A percentile compares a stretch with the other conserved stretches of the same genome.
Conservation (phyloP, 169 alveolate species). For the Plasmodium chabaudi region DNA sequence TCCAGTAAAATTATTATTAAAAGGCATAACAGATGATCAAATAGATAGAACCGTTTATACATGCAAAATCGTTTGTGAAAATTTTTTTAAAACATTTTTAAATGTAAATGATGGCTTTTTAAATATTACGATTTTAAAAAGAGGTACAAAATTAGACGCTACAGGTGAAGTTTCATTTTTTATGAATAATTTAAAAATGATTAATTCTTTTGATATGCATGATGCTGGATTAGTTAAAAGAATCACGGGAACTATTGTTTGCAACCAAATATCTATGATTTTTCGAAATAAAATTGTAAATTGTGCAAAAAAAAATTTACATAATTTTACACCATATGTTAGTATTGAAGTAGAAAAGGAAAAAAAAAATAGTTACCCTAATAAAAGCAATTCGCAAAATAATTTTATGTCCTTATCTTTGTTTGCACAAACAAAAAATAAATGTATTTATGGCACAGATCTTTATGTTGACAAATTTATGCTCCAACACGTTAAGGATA, state of each 20-base stretch:
- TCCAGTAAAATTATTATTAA: slow-evolving; percentile 66
- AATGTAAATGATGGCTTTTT: slow-evolving; percentile 53
- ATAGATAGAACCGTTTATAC: slow-evolving; percentile 66
- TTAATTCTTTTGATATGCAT: slow-evolving; percentile 54
- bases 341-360: slow-evolving; percentile 31
- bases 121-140: slow-evolving; percentile 57
- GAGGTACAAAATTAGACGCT: slow-evolving; percentile 43
- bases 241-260: slow-evolving; percentile 55
- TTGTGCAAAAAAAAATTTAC: slow-evolving; percentile 46
- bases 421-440: slow-evolving; percentile 73
- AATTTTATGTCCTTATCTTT: slow-evolving; percentile 64
- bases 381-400: slow-evolving; percentile 8
- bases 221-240: slow-evolving; percentile 64
- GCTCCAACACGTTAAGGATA: slow-evolving; percentile 15
- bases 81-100: slow-evolving; percentile 67
- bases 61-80: slow-evolving; percentile 57
- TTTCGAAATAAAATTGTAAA: slow-evolving; percentile 68
- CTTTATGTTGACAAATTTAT: slow-evolving; percentile 31
- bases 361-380: slow-evolving; percentile 2
- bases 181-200: slow-evolving; percentile 48
- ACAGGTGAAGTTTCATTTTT: slow-evolving; percentile 73
- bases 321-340: slow-evolving; percentile 55
- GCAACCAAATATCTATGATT: slow-evolving; percentile 39
- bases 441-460: slow-evolving; percentile 57
- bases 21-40: slow-evolving; percentile 74